Percentiles rank a stretch among this genome's conserved stretches.
Conservation (phyloP, 192 early-diverging fungal species). For the Mortierella alpina region DNA sequence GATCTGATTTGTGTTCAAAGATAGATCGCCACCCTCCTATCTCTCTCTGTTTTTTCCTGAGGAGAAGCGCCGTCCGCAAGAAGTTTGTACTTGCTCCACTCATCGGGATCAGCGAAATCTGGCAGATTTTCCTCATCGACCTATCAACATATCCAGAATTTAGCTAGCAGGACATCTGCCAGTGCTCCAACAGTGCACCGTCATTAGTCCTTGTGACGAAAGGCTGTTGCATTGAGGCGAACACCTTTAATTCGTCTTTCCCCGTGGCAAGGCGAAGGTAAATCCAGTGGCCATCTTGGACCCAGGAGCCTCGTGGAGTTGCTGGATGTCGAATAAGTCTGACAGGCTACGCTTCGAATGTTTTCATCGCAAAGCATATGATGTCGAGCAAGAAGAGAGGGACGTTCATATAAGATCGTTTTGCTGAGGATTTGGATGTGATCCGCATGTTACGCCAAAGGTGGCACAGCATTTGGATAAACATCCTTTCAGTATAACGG, state of each 20-base stretch:
- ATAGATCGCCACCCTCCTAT: neutral
- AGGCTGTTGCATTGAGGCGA: conserved; percentile 1
- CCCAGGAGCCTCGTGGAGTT: neutral
- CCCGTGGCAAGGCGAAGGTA: neutral
- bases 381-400: neutral
- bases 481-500: neutral
- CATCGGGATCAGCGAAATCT: neutral
- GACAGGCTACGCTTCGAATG: neutral
- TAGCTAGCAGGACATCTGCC: no score
- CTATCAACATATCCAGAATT: no score
- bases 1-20: neutral
- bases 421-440: neutral
- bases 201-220: neutral
- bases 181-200: conserved; percentile 6
- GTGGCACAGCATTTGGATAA: neutral
- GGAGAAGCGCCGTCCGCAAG: conserved; percentile 1
- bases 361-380: neutral
- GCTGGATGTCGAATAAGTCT: neutral
- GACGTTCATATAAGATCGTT: neutral
- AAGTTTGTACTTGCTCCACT: neutral
- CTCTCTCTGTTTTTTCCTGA: neutral
- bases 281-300: conserved; percentile 1
- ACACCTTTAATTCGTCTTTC: conserved; percentile 1
- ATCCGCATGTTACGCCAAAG: neutral
- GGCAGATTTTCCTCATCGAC: neutral